phyloP scores from a whole-genome alignment of 148 eudicot species.

The Oxyria digyna region DNA sequence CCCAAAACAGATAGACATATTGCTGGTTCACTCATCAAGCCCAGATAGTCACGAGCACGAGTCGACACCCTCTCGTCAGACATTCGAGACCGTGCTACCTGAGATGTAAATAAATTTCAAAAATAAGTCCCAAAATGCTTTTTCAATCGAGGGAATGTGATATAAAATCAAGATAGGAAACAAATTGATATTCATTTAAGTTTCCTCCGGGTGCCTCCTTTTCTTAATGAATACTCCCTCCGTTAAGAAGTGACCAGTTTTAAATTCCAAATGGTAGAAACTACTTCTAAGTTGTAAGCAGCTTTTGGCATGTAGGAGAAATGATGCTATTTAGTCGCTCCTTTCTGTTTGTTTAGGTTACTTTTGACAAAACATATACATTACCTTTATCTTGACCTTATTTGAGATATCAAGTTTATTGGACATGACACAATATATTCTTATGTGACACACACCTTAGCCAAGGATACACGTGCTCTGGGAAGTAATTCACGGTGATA shows the following conservation, averaged over 20 bases:
- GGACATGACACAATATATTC: background rate
- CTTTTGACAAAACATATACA: background rate
- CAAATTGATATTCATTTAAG: background rate
- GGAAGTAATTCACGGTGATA: slow-evolving; percentile 88
- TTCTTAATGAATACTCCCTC: no score
- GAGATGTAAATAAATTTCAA: slow-evolving; percentile 12
- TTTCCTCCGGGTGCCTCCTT: background rate
- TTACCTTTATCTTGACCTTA: background rate
- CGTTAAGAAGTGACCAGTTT: background rate
- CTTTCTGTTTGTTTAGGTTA: background rate
- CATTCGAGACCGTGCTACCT: slow-evolving; percentile 88
- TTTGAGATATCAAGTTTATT: background rate
- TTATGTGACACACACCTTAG: slow-evolving; percentile 42
- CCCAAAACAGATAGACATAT: slow-evolving; percentile 79
- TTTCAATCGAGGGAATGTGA: no score
- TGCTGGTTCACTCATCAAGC: slow-evolving; percentile 89
- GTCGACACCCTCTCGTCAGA: slow-evolving; percentile 81
- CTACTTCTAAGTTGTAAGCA: background rate
- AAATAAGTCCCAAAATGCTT: no score
- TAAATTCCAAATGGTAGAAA: background rate
- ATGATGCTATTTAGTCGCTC: background rate
- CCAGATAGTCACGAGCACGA: slow-evolving; percentile 88
- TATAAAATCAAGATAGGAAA: no score
- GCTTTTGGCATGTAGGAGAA: background rate
- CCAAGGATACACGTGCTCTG: slow-evolving; percentile 84